A percentile compares a stretch with the other conserved stretches of the same genome.
Conservation (phyloP, 2,329 filamentous ascomycete species). For the Alternaria triticimaculans region DNA sequence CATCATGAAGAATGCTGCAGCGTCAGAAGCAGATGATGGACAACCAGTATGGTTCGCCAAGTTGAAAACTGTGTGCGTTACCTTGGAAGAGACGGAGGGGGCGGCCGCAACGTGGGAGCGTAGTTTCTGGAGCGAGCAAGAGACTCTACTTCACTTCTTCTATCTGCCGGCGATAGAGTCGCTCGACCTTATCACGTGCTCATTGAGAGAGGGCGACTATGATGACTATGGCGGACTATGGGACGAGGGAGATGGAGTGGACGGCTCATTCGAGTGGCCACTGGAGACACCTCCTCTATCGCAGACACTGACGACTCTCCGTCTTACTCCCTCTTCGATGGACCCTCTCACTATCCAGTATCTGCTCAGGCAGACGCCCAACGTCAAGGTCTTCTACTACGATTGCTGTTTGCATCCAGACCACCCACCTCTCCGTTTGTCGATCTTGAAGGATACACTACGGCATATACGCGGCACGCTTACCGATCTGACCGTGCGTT, state of each 20-base stretch:
- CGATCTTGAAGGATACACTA: neutral
- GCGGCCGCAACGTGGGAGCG: neutral
- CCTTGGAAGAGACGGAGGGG: neutral
- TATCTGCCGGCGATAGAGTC: constrained; percentile 1
- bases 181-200: neutral
- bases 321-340: neutral
- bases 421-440: neutral
- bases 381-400: neutral
- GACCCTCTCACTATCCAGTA: neutral
- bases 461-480: neutral
- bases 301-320: neutral
- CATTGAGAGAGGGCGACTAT: neutral
- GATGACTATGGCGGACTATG: neutral
- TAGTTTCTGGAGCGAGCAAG: neutral
- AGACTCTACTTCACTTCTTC: neutral
- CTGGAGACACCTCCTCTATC: neutral
- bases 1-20: neutral
- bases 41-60: neutral
- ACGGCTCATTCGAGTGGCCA: constrained; percentile 2
- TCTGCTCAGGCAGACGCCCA: neutral
- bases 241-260: neutral
- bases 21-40: neutral
- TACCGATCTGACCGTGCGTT: neutral
- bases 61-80: neutral
- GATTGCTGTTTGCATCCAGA: neutral